A percentile compares a stretch with the other conserved stretches of the same genome.
These are phyloP conservation scores for Debaryomyces tyrocola DNA, from an alignment of 805 yeast genomes.

Conservation along the genomic window DNA sequence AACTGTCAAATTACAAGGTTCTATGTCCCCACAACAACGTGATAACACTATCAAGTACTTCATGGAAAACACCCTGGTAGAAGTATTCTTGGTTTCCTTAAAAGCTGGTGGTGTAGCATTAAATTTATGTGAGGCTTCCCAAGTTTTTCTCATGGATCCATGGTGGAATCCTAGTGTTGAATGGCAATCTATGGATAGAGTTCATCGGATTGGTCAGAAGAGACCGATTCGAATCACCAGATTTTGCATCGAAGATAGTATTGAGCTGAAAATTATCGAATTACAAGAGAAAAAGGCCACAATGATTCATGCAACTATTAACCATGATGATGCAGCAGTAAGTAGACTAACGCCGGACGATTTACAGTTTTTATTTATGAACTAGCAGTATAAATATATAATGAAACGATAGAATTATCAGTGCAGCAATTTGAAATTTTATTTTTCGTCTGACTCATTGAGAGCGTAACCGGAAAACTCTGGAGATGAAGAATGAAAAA, in stretches of 20 bases:
- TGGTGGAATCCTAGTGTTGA: conserved; percentile 99
- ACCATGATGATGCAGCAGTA: conserved; percentile 88
- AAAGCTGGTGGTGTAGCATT: conserved; percentile 99
- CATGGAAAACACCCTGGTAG: conserved; percentile 90
- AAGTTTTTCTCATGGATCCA: conserved; percentile 92
- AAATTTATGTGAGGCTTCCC: conserved; percentile 94
- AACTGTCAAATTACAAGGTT: conserved; percentile 92
- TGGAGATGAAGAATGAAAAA: neutral
- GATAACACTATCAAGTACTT: conserved; percentile 88
- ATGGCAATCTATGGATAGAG: conserved; percentile 98
- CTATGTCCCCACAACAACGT: conserved; percentile 95
- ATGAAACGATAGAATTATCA: neutral
- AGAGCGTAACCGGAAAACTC: neutral
- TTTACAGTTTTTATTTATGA: conserved; percentile 89
- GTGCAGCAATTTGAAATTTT: neutral
- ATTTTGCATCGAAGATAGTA: conserved; percentile 93
- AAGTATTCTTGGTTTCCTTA: conserved; percentile 88
- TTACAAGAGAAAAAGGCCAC: conserved; percentile 96
- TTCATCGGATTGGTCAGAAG: conserved; percentile 94
- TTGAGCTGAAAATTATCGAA: conserved; percentile 93
- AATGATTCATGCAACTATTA: conserved; percentile 96
- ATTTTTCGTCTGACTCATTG: neutral
- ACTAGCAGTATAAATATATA: conserved; percentile 34
- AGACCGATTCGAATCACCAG: conserved; percentile 92
- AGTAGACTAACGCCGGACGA: conserved; percentile 89